Conservation (phyloP, 2,329 filamentous ascomycete species). For the Nigrospora sphaerica region DNA sequence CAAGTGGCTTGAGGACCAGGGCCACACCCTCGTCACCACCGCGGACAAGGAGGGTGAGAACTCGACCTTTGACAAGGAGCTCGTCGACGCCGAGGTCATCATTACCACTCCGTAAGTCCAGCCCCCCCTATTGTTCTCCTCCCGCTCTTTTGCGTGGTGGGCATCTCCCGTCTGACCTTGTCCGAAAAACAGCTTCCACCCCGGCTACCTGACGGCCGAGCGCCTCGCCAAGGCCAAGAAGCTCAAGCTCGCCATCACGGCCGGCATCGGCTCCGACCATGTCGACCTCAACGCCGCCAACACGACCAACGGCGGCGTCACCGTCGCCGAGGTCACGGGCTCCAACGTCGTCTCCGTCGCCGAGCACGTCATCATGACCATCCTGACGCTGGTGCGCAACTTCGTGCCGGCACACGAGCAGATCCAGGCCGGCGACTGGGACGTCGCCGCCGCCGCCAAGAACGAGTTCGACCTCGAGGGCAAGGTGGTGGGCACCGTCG, state of each 20-base stretch:
- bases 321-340: conserved; percentile 94
- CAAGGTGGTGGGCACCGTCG: conserved; percentile 97
- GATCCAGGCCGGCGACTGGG: conserved; percentile 83
- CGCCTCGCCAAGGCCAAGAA: conserved; percentile 98
- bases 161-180: neutral
- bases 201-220: conserved; percentile 93
- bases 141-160: neutral
- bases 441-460: conserved; percentile 94
- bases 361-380: conserved; percentile 99
- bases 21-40: conserved; percentile 93
- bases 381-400: conserved; percentile 92
- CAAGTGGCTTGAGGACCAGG: conserved; percentile 95
- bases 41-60: conserved; percentile 94
- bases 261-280: conserved; percentile 97
- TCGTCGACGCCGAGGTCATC: conserved; percentile 96
- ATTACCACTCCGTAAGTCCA: conserved; percentile 84
- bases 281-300: conserved; percentile 96
- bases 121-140: conserved; percentile 2
- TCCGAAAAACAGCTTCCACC: conserved; percentile 75
- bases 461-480: conserved; percentile 96
- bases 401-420: conserved; percentile 96
- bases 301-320: conserved; percentile 96
- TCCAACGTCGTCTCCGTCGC: conserved; percentile 98
- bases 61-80: conserved; percentile 90
- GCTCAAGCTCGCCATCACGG: conserved; percentile 93